Evolutionary conservation across 768 basidiomycete species (phyloP).

Genomic region (Rhodotorula toruloides): DNA sequence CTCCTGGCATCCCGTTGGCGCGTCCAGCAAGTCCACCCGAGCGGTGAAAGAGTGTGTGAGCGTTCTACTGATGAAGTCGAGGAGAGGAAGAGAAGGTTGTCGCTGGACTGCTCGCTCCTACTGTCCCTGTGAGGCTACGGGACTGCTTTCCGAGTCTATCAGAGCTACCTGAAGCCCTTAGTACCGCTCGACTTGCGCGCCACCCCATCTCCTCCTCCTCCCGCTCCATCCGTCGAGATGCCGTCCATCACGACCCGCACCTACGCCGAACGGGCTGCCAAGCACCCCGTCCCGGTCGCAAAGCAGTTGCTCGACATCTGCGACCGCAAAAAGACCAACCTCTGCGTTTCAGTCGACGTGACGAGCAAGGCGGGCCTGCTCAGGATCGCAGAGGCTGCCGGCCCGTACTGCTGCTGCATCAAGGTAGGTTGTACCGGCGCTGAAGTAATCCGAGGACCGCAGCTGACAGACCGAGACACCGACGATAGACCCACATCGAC

Average conservation of each 20-base stretch:
- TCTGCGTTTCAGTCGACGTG: conserved; percentile 94
- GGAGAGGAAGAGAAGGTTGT: no score
- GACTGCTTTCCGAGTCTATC: no score
- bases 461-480: neutral
- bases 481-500: conserved; percentile 86
- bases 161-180: no score
- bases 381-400: conserved; percentile 78
- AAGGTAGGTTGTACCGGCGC: conserved; percentile 56
- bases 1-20: conserved; percentile 1
- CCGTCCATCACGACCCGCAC: conserved; percentile 30
- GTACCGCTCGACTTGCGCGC: no score
- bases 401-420: conserved; percentile 83
- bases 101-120: no score
- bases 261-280: conserved; percentile 24
- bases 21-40: neutral
- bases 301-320: conserved; percentile 71
- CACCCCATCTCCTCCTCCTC: no score
- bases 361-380: conserved; percentile 72
- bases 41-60: neutral
- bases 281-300: conserved; percentile 36
- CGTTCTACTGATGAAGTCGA: no score
- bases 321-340: conserved; percentile 79
- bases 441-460: neutral
- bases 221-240: conserved; percentile 3
- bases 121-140: no score